phyloP scores from a whole-genome alignment of 179 eudicot species.

The Beta lomatogona region DNA sequence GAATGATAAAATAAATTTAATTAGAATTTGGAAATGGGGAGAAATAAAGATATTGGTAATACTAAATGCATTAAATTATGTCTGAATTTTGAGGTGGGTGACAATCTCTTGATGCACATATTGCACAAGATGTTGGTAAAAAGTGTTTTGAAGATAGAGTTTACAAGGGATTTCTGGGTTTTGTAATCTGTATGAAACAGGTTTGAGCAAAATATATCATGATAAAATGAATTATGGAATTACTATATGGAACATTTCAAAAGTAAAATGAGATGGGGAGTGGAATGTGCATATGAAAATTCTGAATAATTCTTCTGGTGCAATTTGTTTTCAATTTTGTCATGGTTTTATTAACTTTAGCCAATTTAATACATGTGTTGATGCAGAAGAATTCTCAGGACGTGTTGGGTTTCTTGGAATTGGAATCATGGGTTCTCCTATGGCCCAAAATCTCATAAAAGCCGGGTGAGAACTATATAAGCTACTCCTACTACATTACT shows the following conservation, averaged over 20 bases:
- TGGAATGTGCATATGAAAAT: conserved; percentile 7
- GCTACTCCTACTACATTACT: neutral
- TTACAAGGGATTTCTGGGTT: neutral
- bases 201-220: neutral
- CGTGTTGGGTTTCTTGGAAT: conserved; percentile 88
- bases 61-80: no score
- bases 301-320: neutral
- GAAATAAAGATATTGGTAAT: no score
- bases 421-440: conserved; percentile 97
- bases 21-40: no score
- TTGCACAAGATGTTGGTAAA: neutral
- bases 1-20: no score
- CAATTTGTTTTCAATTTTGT: conserved; percentile 6
- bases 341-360: neutral
- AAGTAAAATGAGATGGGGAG: neutral
- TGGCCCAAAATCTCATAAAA: conserved; percentile 90
- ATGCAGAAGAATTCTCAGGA: conserved; percentile 61
- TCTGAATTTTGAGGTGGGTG: no score
- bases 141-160: neutral
- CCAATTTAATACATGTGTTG: conserved; percentile 1
- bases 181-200: neutral
- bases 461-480: conserved; percentile 66
- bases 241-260: neutral
- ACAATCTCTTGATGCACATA: no score
- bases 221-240: neutral